A percentile compares a stretch with the other conserved stretches of the same genome.
phyloP scores from a whole-genome alignment of 306 rosid genomes.

The Malus domestica region ASM211411v1 NC_041799.1:26679001-26679500 shows the following conservation, averaged over 20 bases:
- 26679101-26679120: slow-evolving; percentile 50
- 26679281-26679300: slow-evolving; percentile 89
- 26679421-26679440: slow-evolving; percentile 69
- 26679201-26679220: slow-evolving; percentile 61
- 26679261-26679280: slow-evolving; percentile 82
- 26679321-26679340: slow-evolving; percentile 56
- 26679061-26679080: slow-evolving; percentile 33
- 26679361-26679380: slow-evolving; percentile 70
- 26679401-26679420: slow-evolving; percentile 85
- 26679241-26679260: slow-evolving; percentile 79
- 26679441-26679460: background rate
- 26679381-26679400: slow-evolving; percentile 81
- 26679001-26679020: slow-evolving; percentile 43
- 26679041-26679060: slow-evolving; percentile 46
- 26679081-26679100: slow-evolving; percentile 48
- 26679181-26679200: slow-evolving; percentile 75
- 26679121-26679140: slow-evolving; percentile 29
- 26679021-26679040: slow-evolving; percentile 95
- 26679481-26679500: slow-evolving; percentile 5
- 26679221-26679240: slow-evolving; percentile 81
- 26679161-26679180: slow-evolving; percentile 55
- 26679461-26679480: slow-evolving; percentile 16
- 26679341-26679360: slow-evolving; percentile 75
- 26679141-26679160: slow-evolving; percentile 34
- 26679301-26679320: slow-evolving; percentile 60